A percentile compares a stretch with the other conserved stretches of the same genome.
Conservation (phyloP, 768 basidiomycete species). For the Amylocystis lapponica region DNA sequence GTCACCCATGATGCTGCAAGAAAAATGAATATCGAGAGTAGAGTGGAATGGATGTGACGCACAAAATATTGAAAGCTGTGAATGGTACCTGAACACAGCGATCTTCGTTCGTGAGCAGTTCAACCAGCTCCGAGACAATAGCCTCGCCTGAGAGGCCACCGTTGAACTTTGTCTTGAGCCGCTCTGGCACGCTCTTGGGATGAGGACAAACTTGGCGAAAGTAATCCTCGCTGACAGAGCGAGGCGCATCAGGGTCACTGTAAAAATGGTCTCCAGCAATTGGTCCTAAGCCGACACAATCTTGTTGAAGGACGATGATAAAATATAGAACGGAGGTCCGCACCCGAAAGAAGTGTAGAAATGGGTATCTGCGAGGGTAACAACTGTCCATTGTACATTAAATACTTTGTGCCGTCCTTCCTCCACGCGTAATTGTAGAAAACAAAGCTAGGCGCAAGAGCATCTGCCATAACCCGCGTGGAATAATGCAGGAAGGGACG, state of each 20-base stretch:
- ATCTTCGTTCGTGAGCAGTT: too few species aligned
- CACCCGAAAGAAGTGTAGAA: constrained; percentile 43
- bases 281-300: constrained; percentile 28
- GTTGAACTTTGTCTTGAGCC: too few species aligned
- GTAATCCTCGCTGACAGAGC: constrained; percentile 31
- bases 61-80: too few species aligned
- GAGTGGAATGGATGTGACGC: neutral
- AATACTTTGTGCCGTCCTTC: constrained; percentile 35
- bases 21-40: too few species aligned
- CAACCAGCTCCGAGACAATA: too few species aligned
- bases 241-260: constrained; percentile 25
- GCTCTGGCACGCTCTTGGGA: too few species aligned
- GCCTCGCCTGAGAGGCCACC: too few species aligned
- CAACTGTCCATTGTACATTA: constrained; percentile 39
- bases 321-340: too few species aligned
- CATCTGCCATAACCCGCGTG: neutral
- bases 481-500: constrained; percentile 17
- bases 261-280: constrained; percentile 36
- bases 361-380: constrained; percentile 52
- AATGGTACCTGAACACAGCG: too few species aligned
- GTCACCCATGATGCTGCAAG: constrained; percentile 10
- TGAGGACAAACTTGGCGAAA: constrained; percentile 37
- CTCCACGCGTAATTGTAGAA: constrained; percentile 59
- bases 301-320: too few species aligned
- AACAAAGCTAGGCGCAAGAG: constrained; percentile 31